Evolutionary conservation across 495 filamentous ascomycete species (phyloP), one percentile per base, ranked within the genome.

Genomic region (Extremus antarcticus): DNA sequence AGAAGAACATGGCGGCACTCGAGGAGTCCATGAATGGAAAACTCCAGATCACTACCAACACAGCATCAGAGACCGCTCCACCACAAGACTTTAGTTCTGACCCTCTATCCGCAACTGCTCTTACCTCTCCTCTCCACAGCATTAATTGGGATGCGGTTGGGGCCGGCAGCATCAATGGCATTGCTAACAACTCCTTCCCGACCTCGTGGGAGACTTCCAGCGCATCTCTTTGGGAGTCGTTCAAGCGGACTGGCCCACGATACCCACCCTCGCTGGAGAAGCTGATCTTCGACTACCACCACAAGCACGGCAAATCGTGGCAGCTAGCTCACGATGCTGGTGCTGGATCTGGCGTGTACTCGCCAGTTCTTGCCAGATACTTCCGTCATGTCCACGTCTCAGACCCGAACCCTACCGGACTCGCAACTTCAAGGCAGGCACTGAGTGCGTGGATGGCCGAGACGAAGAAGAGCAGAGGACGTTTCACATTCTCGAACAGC

Each of bases 331-430:
- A 60, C 49, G 57, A 60, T 48, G 17, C 55, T 9, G 57, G 57
- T 15, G 35, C 52, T 2, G 57, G 57, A 9, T 60, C 57, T 25
- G 57, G 57, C 32, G 41, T 60, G 29, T 60, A 60, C 24, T 47
- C 53, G 2, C 59, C 47, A 2, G 54, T 32, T 2, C 57, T 60
- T 3, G 57, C 57, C 13, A 21, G 43, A 23, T 60, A 45, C 49
- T 60, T 60, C 53, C 22, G 53, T 11, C 57, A 60, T 38, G 47
- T 60, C 19, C 57, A 60, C 43, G 48, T 60, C 41, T 56, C 57
- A 3, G 57, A 60, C 23, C 57, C 57, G 1, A 43, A 15, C 10
- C 1, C 9, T 10, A 15, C 47, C 22, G 57, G 57, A 22, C 3
- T 60, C 10, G 40, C 47, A 8, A 60, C 52, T n/a, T 56, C 57